A percentile compares a stretch with the other conserved stretches of the same genome.
Conservation (phyloP, 2,329 filamentous ascomycete genomes). For the Calonectria ilicicola region DNA sequence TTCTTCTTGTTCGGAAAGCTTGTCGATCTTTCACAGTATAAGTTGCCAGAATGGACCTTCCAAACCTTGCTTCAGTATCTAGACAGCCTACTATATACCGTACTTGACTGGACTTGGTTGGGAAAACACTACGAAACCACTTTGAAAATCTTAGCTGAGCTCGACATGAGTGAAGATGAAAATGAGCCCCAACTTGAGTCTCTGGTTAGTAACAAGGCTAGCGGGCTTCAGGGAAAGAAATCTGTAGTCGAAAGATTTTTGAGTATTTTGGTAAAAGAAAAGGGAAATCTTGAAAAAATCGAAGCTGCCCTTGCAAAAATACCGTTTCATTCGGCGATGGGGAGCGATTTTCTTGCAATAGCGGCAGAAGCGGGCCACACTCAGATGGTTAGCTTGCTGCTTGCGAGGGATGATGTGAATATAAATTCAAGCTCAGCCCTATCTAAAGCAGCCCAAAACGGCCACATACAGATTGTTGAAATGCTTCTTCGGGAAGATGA, state of each 20-base stretch:
- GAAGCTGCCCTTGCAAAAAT: not conserved
- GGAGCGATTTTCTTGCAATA: not conserved
- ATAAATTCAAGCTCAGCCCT: not conserved
- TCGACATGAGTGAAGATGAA: too few species aligned
- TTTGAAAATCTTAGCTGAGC: too few species aligned
- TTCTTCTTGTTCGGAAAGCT: not conserved
- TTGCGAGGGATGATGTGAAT: not conserved
- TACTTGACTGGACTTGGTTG: too few species aligned
- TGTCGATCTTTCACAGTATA: not conserved
- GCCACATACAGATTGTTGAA: not conserved
- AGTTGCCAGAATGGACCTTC: not conserved
- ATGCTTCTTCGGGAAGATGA: not conserved
- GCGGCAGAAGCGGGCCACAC: not conserved
- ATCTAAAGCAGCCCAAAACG: not conserved
- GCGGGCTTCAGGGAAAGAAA: too few species aligned
- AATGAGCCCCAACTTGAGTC: too few species aligned
- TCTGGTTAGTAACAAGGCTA: too few species aligned
- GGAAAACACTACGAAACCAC: too few species aligned
- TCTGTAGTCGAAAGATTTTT: not conserved
- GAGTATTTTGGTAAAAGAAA: not conserved
- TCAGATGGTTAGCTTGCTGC: not conserved
- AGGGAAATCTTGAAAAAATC: not conserved
- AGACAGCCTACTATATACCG: too few species aligned
- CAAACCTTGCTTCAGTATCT: not conserved
- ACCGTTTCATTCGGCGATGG: too few species aligned